Base-by-base conservation (phyloP, 352 stramenopile species). In the Pythium dissimile region DNA sequence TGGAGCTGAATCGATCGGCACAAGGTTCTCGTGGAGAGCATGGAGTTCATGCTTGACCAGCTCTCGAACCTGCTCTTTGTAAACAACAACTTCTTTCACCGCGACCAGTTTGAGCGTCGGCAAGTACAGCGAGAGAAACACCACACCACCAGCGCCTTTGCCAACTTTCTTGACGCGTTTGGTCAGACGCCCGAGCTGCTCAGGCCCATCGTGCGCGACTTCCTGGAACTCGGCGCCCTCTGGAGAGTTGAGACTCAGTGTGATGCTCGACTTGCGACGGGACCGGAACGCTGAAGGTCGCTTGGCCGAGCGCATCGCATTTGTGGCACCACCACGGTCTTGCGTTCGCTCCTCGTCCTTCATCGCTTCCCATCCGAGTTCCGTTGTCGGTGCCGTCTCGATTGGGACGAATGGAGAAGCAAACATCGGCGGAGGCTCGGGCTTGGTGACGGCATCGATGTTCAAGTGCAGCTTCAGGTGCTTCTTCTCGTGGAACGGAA, bases 31-130 rank as follows among this genome's bases (percentile, higher is more conserved):
- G 44, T 97, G 89, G 0, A 97, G 67, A 3, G 86, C 84, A 26
- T 89, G 80, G 7, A 97, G 75, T 37, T 97, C 90, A 7, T 92
- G 75, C 53, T 93, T 82, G 53, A 97, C 74, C 70, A 96, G 83
- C 38, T 88, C 62, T 1, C 84, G 69, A 20, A 97, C 90, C 54
- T 83, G 67, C 39, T 85, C 72, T 37, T 96, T 84, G 54, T 85
- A 91, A 0, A 96, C 66, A 1, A 88, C 62, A 6, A 96, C 80
- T 45, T 90, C 83, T 67, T 97, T 95, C 1, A 95, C 74, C 0
- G 89, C 89, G 4, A 97, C 88, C 3, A 97, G 61, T 47, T 89
- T 92, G 0, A 96, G 62, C 4, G 72, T 62, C 0, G 88, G 89
- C 7, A 96, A 52, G 62, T 97, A 95, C 11, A 96, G 58, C 1